These are phyloP conservation scores for Ascochyta lentis DNA, from an alignment of 2,329 filamentous ascomycete genomes.

Conservation along the genomic window DNA sequence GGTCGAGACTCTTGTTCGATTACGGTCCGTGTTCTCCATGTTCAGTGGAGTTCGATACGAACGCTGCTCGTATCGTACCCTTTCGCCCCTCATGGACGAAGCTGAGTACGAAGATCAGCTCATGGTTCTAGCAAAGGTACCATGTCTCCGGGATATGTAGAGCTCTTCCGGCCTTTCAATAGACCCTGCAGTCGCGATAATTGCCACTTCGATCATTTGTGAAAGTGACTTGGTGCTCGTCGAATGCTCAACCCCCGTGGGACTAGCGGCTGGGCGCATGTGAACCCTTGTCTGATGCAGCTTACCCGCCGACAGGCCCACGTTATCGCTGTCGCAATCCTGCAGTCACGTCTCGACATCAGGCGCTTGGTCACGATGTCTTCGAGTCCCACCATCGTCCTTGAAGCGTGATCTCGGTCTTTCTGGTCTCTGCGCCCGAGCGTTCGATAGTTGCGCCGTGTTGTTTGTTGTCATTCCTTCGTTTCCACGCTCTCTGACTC, in stretches of 20 bases:
- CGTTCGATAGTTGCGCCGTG: slow-evolving; percentile 1
- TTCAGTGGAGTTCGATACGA: neutral
- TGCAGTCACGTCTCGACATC: slow-evolving; percentile 26
- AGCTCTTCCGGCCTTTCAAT: neutral
- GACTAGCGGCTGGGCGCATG: slow-evolving; percentile 5
- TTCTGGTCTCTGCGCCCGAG: slow-evolving; percentile 2
- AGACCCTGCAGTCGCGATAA: neutral
- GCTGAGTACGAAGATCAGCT: neutral
- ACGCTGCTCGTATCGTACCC: neutral
- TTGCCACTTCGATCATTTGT: neutral
- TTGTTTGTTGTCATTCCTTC: slow-evolving; percentile 12
- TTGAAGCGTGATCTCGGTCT: slow-evolving; percentile 1
- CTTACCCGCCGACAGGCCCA: neutral
- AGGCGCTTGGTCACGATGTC: slow-evolving; percentile 21
- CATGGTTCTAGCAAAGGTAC: neutral
- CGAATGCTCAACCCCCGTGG: neutral
- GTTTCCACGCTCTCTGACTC: slow-evolving; percentile 13
- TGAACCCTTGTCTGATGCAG: slow-evolving; percentile 6
- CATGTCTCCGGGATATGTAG: neutral
- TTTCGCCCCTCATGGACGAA: neutral
- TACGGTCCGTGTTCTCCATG: neutral
- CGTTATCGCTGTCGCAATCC: slow-evolving; percentile 20
- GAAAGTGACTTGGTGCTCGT: neutral
- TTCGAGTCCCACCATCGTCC: slow-evolving; percentile 13
- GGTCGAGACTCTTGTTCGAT: neutral